phyloP scores from a whole-genome alignment of 148 eudicot genomes.

The Cornus florida region DNA sequence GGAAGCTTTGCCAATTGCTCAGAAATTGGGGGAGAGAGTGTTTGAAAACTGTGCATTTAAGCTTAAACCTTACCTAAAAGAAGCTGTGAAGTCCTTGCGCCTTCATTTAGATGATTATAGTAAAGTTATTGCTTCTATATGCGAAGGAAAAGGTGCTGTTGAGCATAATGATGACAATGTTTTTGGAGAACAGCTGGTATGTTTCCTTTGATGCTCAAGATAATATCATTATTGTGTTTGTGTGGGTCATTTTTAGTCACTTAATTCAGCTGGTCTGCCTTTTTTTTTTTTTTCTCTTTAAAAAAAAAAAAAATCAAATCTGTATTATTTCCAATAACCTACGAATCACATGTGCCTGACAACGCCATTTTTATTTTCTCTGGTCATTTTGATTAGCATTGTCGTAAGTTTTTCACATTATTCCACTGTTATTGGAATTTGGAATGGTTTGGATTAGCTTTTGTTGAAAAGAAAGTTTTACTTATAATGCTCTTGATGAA shows the following conservation, averaged over 20 bases:
- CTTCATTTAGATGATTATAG: slow-evolving; percentile 52
- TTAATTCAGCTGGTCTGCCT: not conserved
- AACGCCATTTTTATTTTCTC: too few species aligned
- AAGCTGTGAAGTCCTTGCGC: slow-evolving; percentile 45
- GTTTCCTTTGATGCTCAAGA: not conserved
- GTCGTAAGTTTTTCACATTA: too few species aligned
- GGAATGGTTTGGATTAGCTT: too few species aligned
- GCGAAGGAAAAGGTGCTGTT: slow-evolving; percentile 21
- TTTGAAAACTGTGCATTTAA: slow-evolving; percentile 52
- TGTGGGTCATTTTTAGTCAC: not conserved
- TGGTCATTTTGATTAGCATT: too few species aligned
- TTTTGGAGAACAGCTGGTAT: slow-evolving; percentile 51
- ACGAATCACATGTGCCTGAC: too few species aligned
- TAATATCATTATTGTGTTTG: not conserved
- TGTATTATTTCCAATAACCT: not conserved
- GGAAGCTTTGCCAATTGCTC: slow-evolving; percentile 60
- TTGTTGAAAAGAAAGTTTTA: too few species aligned
- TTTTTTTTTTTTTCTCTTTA: not conserved
- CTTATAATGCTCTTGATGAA: too few species aligned
- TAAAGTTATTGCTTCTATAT: slow-evolving; percentile 54
- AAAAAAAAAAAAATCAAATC: not conserved
- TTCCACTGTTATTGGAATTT: too few species aligned
- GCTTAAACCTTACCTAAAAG: slow-evolving; percentile 59
- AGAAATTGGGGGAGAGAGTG: slow-evolving; percentile 66
- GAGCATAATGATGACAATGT: slow-evolving; percentile 35